These are phyloP conservation scores for Tolypocladium ophioglossoides DNA, from an alignment of 2,329 filamentous ascomycete genomes.

Conservation along the genomic window DNA sequence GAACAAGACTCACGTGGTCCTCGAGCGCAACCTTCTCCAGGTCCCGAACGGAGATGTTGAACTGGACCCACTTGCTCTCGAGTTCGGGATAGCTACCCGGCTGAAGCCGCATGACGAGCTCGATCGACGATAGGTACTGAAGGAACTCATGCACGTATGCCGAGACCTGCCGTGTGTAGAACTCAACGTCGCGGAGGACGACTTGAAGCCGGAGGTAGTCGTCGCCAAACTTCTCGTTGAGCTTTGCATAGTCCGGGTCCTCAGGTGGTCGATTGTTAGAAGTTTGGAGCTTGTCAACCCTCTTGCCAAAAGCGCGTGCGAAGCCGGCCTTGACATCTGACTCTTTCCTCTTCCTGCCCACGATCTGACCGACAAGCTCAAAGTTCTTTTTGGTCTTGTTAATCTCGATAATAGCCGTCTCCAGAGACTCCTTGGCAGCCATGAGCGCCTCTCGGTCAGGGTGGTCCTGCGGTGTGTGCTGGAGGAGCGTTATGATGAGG, in stretches of 20 bases:
- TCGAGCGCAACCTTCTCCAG: conserved; percentile 74
- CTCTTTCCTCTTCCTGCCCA: conserved; percentile 76
- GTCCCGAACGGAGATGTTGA: conserved; percentile 79
- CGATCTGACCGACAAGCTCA: conserved; percentile 82
- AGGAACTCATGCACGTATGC: conserved; percentile 74
- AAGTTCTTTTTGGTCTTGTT: conserved; percentile 95
- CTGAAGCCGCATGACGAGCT: conserved; percentile 64
- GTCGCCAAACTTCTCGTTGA: conserved; percentile 80
- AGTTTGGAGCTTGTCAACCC: conserved; percentile 73
- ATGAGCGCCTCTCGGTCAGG: conserved; percentile 64
- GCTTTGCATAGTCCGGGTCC: conserved; percentile 68
- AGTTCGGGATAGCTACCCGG: conserved; percentile 70
- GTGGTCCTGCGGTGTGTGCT: conserved; percentile 71
- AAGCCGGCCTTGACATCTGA: conserved; percentile 78
- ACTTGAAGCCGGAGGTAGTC: conserved; percentile 90
- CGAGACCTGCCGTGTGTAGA: conserved; percentile 73
- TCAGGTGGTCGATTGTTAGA: conserved; percentile 52
- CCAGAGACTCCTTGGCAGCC: conserved; percentile 39
- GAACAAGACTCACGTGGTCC: conserved; percentile 57
- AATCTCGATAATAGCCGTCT: conserved; percentile 70
- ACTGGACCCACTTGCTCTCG: conserved; percentile 89
- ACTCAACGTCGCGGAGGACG: conserved; percentile 86
- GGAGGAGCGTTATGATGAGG: conserved; percentile 67
- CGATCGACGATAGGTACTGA: conserved; percentile 70
- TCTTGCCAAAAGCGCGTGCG: conserved; percentile 80